Evolutionary conservation across 768 basidiomycete genomes (phyloP), one percentile per base, ranked within the genome.

Genomic region (Leucosporidium yakuticum): DNA sequence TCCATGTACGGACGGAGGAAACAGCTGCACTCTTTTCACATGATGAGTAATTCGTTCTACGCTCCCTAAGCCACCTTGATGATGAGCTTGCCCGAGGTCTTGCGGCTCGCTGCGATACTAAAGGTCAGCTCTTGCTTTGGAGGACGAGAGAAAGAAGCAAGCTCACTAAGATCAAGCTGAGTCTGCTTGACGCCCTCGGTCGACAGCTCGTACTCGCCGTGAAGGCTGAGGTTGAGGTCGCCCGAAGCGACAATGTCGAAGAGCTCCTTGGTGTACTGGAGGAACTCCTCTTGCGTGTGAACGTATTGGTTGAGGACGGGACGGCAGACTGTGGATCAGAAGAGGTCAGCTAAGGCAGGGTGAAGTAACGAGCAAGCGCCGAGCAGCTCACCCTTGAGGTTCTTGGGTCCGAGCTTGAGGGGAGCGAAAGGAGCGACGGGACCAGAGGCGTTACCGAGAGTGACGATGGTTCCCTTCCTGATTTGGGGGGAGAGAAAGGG

Each of bases 391-490:
- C 75, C 80, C 73, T 86, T 89, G 71, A 95, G 76, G 73, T 95
- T 94, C 81, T 93, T 98, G 68, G 86, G 83, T 0, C 82, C 80
- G 17, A 98, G 85, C 74, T 84, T 88, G 59, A 89, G 79, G 0
- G 88, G 84, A 4, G 87, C 79, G 77, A 96, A 86, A 0, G 90
- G 87, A 39, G 85, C 84, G 4, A 90, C 88, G 11, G 87, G 62
- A 20, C 93, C 93, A 11, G 91, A 95, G 0, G 95, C 91, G 74
- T 97, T 98, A 0, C 96, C 96, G 62, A 92, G 85, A 11, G 86
- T 87, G 20, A 96, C 89, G 47, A 96, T 83, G 0, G 92, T 95
- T 3, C 91, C 94, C 77, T 95, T 96, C 50, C 91, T 83, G 73
- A 85, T 85, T 73, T 4, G 0, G 1, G 90, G 82, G 78, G 17